Evolutionary conservation across 495 filamentous ascomycete genomes (phyloP).

Genomic region (Trichoderma reesei): DNA sequence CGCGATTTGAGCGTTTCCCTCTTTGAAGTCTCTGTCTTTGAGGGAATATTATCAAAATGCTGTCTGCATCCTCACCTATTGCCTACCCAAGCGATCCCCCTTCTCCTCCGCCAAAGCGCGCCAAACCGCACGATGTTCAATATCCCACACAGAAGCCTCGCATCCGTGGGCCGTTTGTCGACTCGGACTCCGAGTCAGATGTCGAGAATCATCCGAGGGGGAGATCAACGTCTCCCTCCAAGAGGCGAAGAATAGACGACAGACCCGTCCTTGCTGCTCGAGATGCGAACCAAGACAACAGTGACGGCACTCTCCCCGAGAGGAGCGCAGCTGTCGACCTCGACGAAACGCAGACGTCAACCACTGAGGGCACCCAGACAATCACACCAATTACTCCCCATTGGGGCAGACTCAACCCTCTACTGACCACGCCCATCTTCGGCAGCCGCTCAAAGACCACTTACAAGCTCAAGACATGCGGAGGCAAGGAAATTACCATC

Average conservation of each 20-base stretch:
- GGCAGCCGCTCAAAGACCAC: slow-evolving; percentile 15
- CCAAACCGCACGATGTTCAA: slow-evolving; percentile 14
- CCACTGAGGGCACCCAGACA: not conserved
- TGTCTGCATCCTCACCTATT: slow-evolving; percentile 51
- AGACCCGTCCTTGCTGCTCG: slow-evolving; percentile 7
- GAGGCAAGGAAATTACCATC: slow-evolving; percentile 51
- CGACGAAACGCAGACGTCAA: slow-evolving; percentile 13
- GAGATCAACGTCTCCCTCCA: slow-evolving; percentile 27
- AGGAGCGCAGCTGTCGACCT: slow-evolving; percentile 9
- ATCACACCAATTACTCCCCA: not conserved
- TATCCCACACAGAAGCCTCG: slow-evolving; percentile 20
- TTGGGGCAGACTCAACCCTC: slow-evolving; percentile 8
- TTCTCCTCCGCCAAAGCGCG: slow-evolving; percentile 34
- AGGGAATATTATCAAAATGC: not conserved
- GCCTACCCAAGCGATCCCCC: slow-evolving; percentile 47
- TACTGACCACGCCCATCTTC: slow-evolving; percentile 14
- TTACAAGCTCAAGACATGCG: slow-evolving; percentile 52
- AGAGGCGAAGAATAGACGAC: slow-evolving; percentile 26
- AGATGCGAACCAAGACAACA: not conserved
- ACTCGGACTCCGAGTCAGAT: slow-evolving; percentile 37
- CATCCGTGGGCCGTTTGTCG: slow-evolving; percentile 31
- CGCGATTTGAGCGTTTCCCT: not conserved
- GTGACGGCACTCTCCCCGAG: not conserved
- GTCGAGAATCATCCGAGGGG: slow-evolving; percentile 17
- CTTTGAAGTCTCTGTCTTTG: not conserved